A percentile compares a stretch with the other conserved stretches of the same genome.
phyloP scores from a whole-genome alignment of 108 stramenopile genomes.

The Craspedostauros australis region DNA sequence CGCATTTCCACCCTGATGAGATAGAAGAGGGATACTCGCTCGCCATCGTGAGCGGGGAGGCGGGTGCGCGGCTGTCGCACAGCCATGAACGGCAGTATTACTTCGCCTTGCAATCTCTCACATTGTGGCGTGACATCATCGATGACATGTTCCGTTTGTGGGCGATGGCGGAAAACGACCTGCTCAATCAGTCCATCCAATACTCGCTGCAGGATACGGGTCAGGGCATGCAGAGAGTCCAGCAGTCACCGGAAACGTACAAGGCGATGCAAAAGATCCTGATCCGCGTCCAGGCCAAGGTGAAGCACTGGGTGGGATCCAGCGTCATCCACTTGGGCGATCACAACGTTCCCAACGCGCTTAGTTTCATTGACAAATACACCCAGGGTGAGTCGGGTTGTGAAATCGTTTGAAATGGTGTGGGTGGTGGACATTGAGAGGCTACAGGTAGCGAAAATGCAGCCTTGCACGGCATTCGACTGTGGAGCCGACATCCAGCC shows the following conservation, averaged over 20 bases:
- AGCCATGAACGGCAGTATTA: constrained; percentile 77
- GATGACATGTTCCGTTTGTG: constrained; percentile 85
- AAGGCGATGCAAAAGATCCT: constrained; percentile 66
- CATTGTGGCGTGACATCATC: constrained; percentile 74
- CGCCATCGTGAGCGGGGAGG: constrained; percentile 56
- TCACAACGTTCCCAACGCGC: constrained; percentile 82
- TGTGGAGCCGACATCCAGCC: too few species aligned
- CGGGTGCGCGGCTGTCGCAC: constrained; percentile 72
- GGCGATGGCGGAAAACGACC: constrained; percentile 74
- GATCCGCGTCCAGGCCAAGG: constrained; percentile 28
- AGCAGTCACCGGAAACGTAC: constrained; percentile 70
- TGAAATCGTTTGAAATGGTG: too few species aligned
- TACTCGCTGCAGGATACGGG: constrained; percentile 76
- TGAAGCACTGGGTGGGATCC: constrained; percentile 60
- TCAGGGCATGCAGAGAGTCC: constrained; percentile 77
- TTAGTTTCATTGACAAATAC: constrained; percentile 86
- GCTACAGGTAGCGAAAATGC: too few species aligned
- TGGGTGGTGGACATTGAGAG: too few species aligned
- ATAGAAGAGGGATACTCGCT: constrained; percentile 52
- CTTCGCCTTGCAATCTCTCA: constrained; percentile 65
- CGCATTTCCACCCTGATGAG: constrained; percentile 41
- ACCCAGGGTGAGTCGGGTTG: constrained; percentile 43
- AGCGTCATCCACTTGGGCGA: constrained; percentile 82
- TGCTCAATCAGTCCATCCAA: constrained; percentile 38
- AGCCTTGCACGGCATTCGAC: too few species aligned